phyloP scores from a whole-genome alignment of 2,329 filamentous ascomycete genomes.

The Hyphodiscus sp. region DNA sequence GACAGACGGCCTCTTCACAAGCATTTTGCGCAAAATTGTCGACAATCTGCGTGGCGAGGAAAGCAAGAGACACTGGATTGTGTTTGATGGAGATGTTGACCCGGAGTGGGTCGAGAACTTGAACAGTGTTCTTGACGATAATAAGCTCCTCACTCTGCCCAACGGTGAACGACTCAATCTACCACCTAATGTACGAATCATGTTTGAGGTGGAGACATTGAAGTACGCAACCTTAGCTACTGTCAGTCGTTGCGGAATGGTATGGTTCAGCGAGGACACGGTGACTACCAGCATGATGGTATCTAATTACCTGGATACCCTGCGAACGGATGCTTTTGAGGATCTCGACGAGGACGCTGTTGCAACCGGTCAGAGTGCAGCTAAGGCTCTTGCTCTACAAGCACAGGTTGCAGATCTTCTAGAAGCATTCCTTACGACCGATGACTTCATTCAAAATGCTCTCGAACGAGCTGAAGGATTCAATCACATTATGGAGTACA shows the following conservation, averaged over 20 bases:
- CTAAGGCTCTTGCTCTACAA: constrained; percentile 75
- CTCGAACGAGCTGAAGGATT: constrained; percentile 70
- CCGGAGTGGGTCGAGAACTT: constrained; percentile 99
- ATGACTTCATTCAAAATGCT: constrained; percentile 74
- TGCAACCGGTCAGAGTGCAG: constrained; percentile 65
- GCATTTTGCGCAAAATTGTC: constrained; percentile 95
- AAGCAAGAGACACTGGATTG: constrained; percentile 96
- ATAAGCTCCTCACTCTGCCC: constrained; percentile 92
- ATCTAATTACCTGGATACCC: constrained; percentile 77
- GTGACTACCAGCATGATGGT: constrained; percentile 92
- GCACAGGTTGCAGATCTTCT: constrained; percentile 73
- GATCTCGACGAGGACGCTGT: constrained; percentile 91
- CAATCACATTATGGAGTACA: constrained; percentile 98
- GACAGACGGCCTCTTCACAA: constrained; percentile 98
- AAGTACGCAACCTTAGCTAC: constrained; percentile 97
- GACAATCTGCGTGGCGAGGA: constrained; percentile 98
- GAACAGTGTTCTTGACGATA: constrained; percentile 98
- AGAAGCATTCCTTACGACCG: constrained; percentile 65
- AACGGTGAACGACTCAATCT: constrained; percentile 97
- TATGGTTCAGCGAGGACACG: constrained; percentile 99
- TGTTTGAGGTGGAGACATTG: constrained; percentile 98
- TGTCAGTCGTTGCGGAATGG: constrained; percentile 99
- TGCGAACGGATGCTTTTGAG: constrained; percentile 81
- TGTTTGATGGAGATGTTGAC: constrained; percentile 98
- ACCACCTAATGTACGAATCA: constrained; percentile 91